Evolutionary conservation across 2,329 filamentous ascomycete species (phyloP), one percentile per base, ranked within the genome.

Genomic region (Pestalotiopsis sp.): DNA sequence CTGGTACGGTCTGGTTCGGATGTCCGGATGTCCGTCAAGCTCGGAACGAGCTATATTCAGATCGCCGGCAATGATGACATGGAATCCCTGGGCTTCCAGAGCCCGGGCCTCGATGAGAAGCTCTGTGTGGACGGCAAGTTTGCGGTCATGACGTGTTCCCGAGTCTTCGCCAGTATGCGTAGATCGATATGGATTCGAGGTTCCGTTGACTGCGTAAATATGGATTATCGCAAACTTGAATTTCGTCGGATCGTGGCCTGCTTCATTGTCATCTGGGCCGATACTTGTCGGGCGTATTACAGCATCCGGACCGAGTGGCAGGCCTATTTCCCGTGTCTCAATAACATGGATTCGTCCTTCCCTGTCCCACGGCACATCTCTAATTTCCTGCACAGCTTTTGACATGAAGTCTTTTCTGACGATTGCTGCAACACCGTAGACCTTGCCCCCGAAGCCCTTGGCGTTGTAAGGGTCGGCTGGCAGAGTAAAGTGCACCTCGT

Each of bases 121-220:
- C 1, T 80, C 74, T 2, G 73, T 70, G 69, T 88, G 85, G 45
- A 88, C 83, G 4, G 77, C 75, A 1, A 84, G 75, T 73, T 88
- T 88, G 38, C 83, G 80, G 66, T 86, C 83, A 74, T 88, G 85
- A 17, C 86, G 77, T 0, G 83, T 87, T 0, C 85, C 84, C 3
- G 69, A 66, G 0, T 82, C 69, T 7, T 70, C 68, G 3, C 85
- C 85, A 0, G 81, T 86, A 1, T 71, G n/a, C 0, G 83, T 76
- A 66, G 82, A 78, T 20, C 80, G 80, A 73, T 87, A 87, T 0
- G 80, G 75, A 36, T 80, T 81, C 0, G 80, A 76, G 0, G 86
- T 88, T 2, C 86, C 86, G 72, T 87, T 88, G 13, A 87, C 82
- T 56, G 84, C 83, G 72, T 87, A 88, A 38, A 87, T 79, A 71